phyloP scores from a whole-genome alignment of 1,284 basidiomycete species.

The Ustilago nuda region DNA sequence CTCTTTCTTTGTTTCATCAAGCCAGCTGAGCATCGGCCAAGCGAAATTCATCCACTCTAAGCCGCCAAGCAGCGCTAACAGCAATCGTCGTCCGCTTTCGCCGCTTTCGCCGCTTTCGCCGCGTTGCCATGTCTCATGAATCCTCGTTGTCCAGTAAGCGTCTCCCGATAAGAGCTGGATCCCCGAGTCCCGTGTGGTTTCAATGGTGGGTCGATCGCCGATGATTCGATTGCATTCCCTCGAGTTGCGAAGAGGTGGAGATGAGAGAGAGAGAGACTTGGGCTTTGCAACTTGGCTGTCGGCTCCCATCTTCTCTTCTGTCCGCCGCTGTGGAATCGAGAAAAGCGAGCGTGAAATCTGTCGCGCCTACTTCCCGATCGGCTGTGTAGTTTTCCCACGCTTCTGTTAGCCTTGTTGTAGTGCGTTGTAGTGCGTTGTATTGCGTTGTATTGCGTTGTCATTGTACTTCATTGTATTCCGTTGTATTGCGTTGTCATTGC shows the following conservation, averaged over 20 bases:
- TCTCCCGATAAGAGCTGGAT: no score
- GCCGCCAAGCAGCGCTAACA: no score
- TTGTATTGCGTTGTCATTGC: no score
- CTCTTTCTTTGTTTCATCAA: no score
- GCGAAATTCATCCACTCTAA: not conserved
- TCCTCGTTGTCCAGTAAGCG: not conserved
- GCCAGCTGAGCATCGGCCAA: not conserved
- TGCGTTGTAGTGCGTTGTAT: not conserved
- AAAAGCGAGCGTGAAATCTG: conserved; percentile 19
- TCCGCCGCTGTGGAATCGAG: conserved; percentile 5
- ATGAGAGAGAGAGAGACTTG: not conserved
- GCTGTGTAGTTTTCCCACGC: conserved; percentile 1
- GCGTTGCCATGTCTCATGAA: not conserved
- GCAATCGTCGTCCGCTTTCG: not conserved
- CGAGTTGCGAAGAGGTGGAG: no score
- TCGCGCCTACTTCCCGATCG: conserved; percentile 19
- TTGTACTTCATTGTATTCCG: not conserved
- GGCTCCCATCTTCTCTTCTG: not conserved
- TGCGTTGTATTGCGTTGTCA: not conserved
- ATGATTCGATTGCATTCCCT: not conserved
- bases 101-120: not conserved
- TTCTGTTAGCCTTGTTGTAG: not conserved
- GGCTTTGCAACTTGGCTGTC: not conserved
- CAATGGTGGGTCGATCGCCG: not conserved
- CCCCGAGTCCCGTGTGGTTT: no score